phyloP scores from a whole-genome alignment of 441 rosid species.

The Arabidopsis lyrata region DNA sequence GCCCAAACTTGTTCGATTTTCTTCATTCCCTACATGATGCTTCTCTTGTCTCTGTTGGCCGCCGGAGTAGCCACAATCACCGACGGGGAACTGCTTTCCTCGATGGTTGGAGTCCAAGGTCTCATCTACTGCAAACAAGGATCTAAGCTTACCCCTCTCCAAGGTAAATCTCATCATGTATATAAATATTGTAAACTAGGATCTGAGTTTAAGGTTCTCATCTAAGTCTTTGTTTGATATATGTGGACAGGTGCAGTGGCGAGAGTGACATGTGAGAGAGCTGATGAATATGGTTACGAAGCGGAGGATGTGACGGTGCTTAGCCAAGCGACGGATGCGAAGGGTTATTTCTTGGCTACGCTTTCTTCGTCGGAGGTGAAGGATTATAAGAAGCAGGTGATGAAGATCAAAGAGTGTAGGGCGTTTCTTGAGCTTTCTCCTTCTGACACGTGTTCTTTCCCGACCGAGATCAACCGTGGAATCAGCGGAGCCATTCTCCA shows the following conservation, averaged over 20 bases:
- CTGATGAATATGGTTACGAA: slow-evolving; percentile 59
- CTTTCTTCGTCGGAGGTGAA: slow-evolving; percentile 45
- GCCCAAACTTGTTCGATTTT: slow-evolving; percentile 21
- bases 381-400: slow-evolving; percentile 42
- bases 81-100: slow-evolving; percentile 40
- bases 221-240: too few relatives aligned
- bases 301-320: slow-evolving; percentile 53
- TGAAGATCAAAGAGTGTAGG: slow-evolving; percentile 51
- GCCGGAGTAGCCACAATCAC: slow-evolving; percentile 25
- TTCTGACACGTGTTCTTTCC: slow-evolving; percentile 47
- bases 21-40: slow-evolving; percentile 37
- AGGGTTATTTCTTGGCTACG: slow-evolving; percentile 61
- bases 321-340: slow-evolving; percentile 54
- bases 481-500: slow-evolving; percentile 55
- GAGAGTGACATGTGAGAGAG: slow-evolving; percentile 58
- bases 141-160: slow-evolving; percentile 44
- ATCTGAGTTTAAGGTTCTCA: too few relatives aligned
- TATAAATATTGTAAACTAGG: neutral
- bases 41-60: slow-evolving; percentile 22
- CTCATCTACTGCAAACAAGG: slow-evolving; percentile 46
- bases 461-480: slow-evolving; percentile 64
- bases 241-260: slow-evolving; percentile 55
- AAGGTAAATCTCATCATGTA: slow-evolving; percentile 35
- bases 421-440: slow-evolving; percentile 60
- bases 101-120: slow-evolving; percentile 50